Conservation (phyloP, 2,329 filamentous ascomycete genomes). For the Neofusicoccum kwambonambiense region DNA sequence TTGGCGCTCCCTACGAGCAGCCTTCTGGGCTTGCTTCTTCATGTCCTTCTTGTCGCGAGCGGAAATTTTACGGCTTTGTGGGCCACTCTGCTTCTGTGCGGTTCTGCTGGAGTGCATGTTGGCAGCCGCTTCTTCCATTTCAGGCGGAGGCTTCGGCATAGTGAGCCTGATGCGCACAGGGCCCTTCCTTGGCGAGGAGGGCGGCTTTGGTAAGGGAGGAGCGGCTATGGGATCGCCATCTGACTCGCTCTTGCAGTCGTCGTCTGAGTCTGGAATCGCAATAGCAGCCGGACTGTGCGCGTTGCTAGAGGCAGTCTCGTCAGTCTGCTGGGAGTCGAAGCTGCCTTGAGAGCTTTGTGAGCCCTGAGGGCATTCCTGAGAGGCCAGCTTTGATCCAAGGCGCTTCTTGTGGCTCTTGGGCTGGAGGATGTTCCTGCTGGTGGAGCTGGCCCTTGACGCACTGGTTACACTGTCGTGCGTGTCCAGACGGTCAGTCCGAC, state of each 20-base stretch:
- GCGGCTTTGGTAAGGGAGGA: neutral
- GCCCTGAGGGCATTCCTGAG: neutral
- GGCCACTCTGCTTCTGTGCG: conserved; percentile 33
- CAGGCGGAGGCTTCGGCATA: conserved; percentile 32
- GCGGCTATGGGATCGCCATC: neutral
- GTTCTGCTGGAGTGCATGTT: conserved; percentile 22
- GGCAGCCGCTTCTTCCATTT: conserved; percentile 29
- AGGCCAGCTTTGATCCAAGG: neutral
- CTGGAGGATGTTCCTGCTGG: neutral
- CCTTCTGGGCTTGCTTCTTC: conserved; percentile 43
- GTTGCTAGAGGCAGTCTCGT: neutral
- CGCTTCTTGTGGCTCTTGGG: conserved; percentile 6
- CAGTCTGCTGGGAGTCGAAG: neutral
- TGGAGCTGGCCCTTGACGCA: conserved; percentile 5
- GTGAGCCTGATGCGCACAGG: conserved; percentile 18
- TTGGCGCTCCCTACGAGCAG: conserved; percentile 38
- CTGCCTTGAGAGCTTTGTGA: neutral
- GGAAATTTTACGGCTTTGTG: conserved; percentile 25
- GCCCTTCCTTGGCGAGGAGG: conserved; percentile 7
- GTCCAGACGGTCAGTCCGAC: neutral
- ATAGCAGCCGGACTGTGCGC: neutral
- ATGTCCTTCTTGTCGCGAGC: conserved; percentile 40
- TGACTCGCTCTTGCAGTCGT: neutral
- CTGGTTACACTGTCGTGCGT: conserved; percentile 2
- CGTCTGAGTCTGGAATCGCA: conserved; percentile 8